Evolutionary conservation across 2,329 filamentous ascomycete genomes (phyloP).

Genomic region (Cladosporium phlei): DNA sequence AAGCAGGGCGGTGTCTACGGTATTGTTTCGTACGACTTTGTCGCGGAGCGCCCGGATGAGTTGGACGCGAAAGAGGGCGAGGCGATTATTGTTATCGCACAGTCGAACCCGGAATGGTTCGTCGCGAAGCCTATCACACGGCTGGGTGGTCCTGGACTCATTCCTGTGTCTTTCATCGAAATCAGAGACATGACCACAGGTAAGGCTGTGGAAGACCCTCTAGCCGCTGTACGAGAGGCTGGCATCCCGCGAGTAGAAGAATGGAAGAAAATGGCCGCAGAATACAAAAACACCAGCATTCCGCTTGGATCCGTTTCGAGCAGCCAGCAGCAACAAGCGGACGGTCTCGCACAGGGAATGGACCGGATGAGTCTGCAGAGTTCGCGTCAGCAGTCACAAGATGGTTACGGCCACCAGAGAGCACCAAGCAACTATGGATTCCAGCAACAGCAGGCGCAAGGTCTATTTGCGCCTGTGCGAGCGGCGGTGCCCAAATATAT

Average conservation of each 20-base stretch:
- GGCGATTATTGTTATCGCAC: conserved; percentile 95
- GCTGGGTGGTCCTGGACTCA: conserved; percentile 89
- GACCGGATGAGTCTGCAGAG: conserved; percentile 68
- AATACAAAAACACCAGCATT: conserved; percentile 99
- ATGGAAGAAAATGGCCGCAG: conserved; percentile 99
- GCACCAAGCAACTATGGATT: conserved; percentile 30
- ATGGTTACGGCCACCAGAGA: conserved; percentile 27
- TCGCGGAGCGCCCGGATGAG: conserved; percentile 91
- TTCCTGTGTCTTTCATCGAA: conserved; percentile 94
- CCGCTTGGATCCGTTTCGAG: conserved; percentile 75
- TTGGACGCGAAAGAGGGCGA: conserved; percentile 91
- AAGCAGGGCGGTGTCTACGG: conserved; percentile 81
- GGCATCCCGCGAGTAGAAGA: conserved; percentile 94
- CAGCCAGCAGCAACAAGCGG: conserved; percentile 25
- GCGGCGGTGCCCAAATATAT: conserved; percentile 89
- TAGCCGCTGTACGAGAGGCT: conserved; percentile 79
- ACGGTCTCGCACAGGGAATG: conserved; percentile 50
- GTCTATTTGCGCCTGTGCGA: conserved; percentile 65
- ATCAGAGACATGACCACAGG: conserved; percentile 91
- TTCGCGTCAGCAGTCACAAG: conserved; percentile 4
- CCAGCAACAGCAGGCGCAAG: conserved; percentile 42
- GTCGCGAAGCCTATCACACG: conserved; percentile 98
- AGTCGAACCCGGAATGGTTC: conserved; percentile 98
- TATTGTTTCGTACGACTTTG: conserved; percentile 94
- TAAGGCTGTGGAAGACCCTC: conserved; percentile 71